Percentiles rank a stretch among this genome's conserved stretches.
phyloP scores from a whole-genome alignment of 1,284 basidiomycete genomes.

The Ceratobasidium sp. region DNA sequence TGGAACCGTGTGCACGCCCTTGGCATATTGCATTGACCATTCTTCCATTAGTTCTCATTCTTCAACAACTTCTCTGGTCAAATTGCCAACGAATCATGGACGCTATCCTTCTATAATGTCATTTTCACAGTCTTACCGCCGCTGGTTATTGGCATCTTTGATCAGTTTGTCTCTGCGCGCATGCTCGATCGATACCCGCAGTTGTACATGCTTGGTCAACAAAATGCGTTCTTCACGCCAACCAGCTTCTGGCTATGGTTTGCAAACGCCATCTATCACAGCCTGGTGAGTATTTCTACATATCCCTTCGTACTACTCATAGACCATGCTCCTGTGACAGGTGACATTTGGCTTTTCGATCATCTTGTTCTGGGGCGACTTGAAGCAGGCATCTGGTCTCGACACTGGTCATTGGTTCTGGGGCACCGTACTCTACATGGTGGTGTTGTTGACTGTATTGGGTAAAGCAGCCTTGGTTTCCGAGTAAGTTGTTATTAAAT shows the following conservation, averaged over 20 bases:
- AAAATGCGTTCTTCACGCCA: conserved; percentile 90
- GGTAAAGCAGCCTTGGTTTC: conserved; percentile 98
- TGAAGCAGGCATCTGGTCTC: conserved; percentile 79
- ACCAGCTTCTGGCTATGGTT: conserved; percentile 97
- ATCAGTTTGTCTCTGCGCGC: conserved; percentile 96
- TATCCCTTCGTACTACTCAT: neutral
- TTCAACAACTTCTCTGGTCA: conserved; percentile 99
- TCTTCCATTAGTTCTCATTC: conserved; percentile 82
- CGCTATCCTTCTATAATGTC: conserved; percentile 92
- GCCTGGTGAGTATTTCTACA: conserved; percentile 66
- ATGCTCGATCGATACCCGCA: conserved; percentile 98
- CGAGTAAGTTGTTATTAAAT: conserved; percentile 67
- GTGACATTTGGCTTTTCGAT: conserved; percentile 88
- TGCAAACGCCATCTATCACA: conserved; percentile 92
- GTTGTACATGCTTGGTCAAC: conserved; percentile 90
- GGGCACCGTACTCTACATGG: conserved; percentile 94
- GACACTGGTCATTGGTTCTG: conserved; percentile 97
- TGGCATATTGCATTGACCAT: neutral
- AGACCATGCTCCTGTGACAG: conserved; percentile 51
- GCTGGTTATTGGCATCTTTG: conserved; percentile 95
- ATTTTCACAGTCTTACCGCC: conserved; percentile 95
- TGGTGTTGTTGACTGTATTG: conserved; percentile 91
- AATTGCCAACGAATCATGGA: conserved; percentile 98
- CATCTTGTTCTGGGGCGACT: conserved; percentile 89
- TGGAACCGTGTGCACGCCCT: neutral